Conservation (phyloP, 352 stramenopile species). For the Phytophthora vignae region DNA sequence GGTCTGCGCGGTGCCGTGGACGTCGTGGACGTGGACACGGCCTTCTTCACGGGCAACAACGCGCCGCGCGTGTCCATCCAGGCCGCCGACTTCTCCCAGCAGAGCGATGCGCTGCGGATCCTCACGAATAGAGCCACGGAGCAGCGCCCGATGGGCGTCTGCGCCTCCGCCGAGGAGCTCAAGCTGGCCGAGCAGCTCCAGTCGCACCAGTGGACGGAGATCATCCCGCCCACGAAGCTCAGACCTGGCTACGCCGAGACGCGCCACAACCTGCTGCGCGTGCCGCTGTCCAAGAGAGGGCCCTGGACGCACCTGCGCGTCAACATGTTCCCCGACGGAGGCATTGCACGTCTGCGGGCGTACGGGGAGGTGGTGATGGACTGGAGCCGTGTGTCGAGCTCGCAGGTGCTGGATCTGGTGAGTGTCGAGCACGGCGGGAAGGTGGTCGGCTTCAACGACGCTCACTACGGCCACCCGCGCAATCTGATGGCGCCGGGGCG, state of each 20-base stretch:
- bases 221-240: conserved; percentile 61
- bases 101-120: conserved; percentile 37
- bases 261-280: conserved; percentile 86
- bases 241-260: conserved; percentile 87
- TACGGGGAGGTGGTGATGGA: conserved; percentile 75
- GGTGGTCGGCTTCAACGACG: conserved; percentile 93
- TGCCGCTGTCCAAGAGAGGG: conserved; percentile 41
- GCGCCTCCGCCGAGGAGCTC: conserved; percentile 51
- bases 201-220: conserved; percentile 69
- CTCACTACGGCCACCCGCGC: conserved; percentile 95
- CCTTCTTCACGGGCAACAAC: conserved; percentile 95
- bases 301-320: conserved; percentile 91
- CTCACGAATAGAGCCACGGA: conserved; percentile 49
- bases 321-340: conserved; percentile 95
- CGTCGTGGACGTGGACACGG: conserved; percentile 91
- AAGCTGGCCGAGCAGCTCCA: conserved; percentile 55
- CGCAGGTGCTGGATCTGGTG: conserved; percentile 87
- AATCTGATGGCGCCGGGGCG: conserved; percentile 90
- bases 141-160: conserved; percentile 64
- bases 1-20: conserved; percentile 72
- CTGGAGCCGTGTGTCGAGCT: conserved; percentile 59
- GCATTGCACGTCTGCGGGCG: conserved; percentile 90
- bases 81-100: conserved; percentile 57
- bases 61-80: conserved; percentile 90
- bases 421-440: conserved; percentile 83